Evolutionary conservation across 495 filamentous ascomycete species (phyloP), one percentile per base, ranked within the genome.

Genomic region (Penicillium canariense): DNA sequence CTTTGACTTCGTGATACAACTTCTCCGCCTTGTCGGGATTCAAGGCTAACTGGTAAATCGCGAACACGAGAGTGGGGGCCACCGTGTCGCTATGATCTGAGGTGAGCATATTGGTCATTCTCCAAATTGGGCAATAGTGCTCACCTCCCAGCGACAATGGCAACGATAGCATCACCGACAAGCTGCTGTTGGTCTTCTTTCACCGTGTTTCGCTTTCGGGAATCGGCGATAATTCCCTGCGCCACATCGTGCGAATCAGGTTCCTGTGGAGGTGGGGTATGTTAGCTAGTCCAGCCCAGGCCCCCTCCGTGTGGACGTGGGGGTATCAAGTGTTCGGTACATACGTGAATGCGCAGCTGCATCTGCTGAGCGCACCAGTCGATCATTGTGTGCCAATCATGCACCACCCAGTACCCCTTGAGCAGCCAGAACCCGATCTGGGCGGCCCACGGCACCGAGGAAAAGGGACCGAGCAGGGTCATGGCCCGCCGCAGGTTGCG

Each of bases 31-130:
- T 47, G 20, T 30, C 27, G 1, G 61, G 68, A 15, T 60, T 50
- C 8, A 36, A 42, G n/a, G 68, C 67, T 4, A 78, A 67, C 30
- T 71, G 45, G 52, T 69, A 76, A 40, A 75, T 68, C 12, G 68
- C 50, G 30, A 58, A 63, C 9, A 66, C 55, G 0, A 75, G 59
- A 1, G 69, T 58, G 5, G 18, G 28, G 10, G 48, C 59, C 2
- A 65, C 61, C 3, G 70, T 71, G 48, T 75, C 69, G 26, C 68
- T 67, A 38, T 12, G 17, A 27, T 34, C 18, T 39, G 36, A 39
- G 17, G 36, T 39, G 15, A 39, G 18, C 18, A 39, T 20, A 8
- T 10, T 8, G 36, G 8, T 39, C 17, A 11, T 10, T 39, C 10
- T 22, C n/a, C 12, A 9, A 39, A 11, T 39, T 39, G 0, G 18